Percentiles rank a stretch among this genome's conserved stretches.
phyloP scores from a whole-genome alignment of 139 green algal genomes.

The Volvox reticuliferus region DNA sequence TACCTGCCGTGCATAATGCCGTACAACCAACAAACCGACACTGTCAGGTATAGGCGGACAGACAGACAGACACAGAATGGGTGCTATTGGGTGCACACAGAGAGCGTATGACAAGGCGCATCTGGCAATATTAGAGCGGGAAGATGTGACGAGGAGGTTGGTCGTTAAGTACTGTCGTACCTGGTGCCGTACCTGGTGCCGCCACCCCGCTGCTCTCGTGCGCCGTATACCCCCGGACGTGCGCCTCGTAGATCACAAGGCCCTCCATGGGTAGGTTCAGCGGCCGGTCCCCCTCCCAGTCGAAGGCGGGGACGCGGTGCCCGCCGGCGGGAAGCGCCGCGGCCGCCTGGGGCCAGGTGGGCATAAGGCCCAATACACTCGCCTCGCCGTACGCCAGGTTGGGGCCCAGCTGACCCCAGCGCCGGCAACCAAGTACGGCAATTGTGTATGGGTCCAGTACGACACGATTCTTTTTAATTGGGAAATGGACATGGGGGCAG shows the following conservation, averaged over 20 bases:
- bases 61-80: too few relatives aligned
- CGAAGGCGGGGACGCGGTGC: slow-evolving; percentile 67
- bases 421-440: slow-evolving; percentile 75
- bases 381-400: slow-evolving; percentile 69
- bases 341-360: slow-evolving; percentile 84
- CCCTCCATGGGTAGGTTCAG: slow-evolving; percentile 88
- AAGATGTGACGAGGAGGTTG: too few relatives aligned
- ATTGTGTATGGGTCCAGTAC: slow-evolving; percentile 95
- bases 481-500: background rate
- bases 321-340: slow-evolving; percentile 13
- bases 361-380: slow-evolving; percentile 70
- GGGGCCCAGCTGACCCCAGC: slow-evolving; percentile 84
- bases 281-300: slow-evolving; percentile 90
- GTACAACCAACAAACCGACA: background rate
- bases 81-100: too few relatives aligned
- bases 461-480: slow-evolving; percentile 53
- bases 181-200: slow-evolving; percentile 55
- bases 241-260: slow-evolving; percentile 97
- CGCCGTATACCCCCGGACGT: slow-evolving; percentile 95
- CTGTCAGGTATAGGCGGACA: too few relatives aligned
- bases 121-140: too few relatives aligned
- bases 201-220: slow-evolving; percentile 72
- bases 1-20: slow-evolving; percentile 75
- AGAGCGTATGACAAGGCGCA: too few relatives aligned
- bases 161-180: background rate